phyloP scores from a whole-genome alignment of 331 rosid genomes.

The Quercus phellos region DNA sequence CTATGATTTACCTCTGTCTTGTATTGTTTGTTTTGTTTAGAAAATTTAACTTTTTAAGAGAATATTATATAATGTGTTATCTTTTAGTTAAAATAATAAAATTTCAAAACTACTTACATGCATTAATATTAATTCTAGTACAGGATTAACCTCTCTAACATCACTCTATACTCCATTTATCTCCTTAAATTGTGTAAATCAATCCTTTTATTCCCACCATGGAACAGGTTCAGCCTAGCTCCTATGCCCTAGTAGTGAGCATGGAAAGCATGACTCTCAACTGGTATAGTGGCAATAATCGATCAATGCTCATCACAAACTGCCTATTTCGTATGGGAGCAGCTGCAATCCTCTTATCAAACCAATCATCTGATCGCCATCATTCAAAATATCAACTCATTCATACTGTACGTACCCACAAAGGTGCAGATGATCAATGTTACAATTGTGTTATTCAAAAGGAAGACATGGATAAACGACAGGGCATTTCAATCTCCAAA shows the following conservation, averaged over 20 bases:
- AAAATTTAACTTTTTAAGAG: too few relatives aligned
- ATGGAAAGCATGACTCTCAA: neutral
- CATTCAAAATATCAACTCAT: neutral
- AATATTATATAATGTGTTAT: too few relatives aligned
- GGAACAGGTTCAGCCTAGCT: neutral
- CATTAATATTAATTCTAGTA: too few relatives aligned
- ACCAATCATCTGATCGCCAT: neutral
- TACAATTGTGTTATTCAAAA: neutral
- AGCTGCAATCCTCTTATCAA: neutral
- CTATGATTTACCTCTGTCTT: too few relatives aligned
- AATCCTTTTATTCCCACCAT: neutral
- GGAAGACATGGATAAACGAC: neutral
- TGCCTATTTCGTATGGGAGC: neutral
- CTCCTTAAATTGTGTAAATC: too few relatives aligned
- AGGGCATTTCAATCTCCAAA: neutral
- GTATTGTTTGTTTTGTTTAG: too few relatives aligned
- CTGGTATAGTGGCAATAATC: neutral
- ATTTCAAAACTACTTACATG: too few relatives aligned
- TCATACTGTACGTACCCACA: neutral
- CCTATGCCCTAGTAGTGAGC: conserved; percentile 1
- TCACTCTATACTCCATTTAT: neutral
- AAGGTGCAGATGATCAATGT: neutral
- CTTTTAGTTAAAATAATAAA: too few relatives aligned
- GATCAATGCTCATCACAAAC: neutral
- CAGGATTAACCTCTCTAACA: too few relatives aligned